These are phyloP conservation scores for Rasamsonia emersonii DNA, from an alignment of 2,329 filamentous ascomycete genomes.

Conservation along the genomic window DNA sequence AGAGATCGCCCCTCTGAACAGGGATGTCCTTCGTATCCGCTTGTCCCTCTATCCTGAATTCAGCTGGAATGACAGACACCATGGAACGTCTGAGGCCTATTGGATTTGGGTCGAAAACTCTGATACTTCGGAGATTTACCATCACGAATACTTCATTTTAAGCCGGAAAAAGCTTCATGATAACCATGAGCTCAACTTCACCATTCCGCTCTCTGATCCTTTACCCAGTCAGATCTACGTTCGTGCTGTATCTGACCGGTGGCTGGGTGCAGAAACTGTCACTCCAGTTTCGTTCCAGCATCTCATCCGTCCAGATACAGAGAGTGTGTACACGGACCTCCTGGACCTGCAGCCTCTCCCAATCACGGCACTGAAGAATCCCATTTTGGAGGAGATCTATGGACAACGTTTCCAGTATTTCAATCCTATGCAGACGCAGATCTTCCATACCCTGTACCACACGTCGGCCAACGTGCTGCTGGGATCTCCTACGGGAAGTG, in stretches of 20 bases:
- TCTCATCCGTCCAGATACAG: conserved; percentile 90
- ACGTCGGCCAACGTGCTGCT: conserved; percentile 86
- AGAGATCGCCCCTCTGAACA: conserved; percentile 89
- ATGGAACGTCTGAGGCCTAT: conserved; percentile 91
- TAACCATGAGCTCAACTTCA: conserved; percentile 96
- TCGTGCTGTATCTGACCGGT: conserved; percentile 85
- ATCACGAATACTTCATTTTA: conserved; percentile 94
- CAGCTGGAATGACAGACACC: conserved; percentile 84
- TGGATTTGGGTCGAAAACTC: conserved; percentile 99
- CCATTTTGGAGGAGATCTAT: conserved; percentile 79
- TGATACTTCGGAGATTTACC: conserved; percentile 93
- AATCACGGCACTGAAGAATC: conserved; percentile 78
- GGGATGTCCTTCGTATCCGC: conserved; percentile 87
- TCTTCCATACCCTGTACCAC: conserved; percentile 94
- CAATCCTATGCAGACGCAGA: conserved; percentile 98
- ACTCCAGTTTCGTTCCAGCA: conserved; percentile 95
- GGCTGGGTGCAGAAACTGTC: conserved; percentile 94
- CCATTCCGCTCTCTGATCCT: conserved; percentile 88
- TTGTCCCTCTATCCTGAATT: conserved; percentile 85
- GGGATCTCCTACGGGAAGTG: conserved; percentile 92
- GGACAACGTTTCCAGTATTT: conserved; percentile 86
- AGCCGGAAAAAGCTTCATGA: conserved; percentile 84
- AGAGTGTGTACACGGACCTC: conserved; percentile 93
- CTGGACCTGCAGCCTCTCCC: conserved; percentile 85
- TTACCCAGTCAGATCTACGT: conserved; percentile 95